Base-by-base conservation (phyloP, 768 basidiomycete species). In the Suillus ampliporus region DNA sequence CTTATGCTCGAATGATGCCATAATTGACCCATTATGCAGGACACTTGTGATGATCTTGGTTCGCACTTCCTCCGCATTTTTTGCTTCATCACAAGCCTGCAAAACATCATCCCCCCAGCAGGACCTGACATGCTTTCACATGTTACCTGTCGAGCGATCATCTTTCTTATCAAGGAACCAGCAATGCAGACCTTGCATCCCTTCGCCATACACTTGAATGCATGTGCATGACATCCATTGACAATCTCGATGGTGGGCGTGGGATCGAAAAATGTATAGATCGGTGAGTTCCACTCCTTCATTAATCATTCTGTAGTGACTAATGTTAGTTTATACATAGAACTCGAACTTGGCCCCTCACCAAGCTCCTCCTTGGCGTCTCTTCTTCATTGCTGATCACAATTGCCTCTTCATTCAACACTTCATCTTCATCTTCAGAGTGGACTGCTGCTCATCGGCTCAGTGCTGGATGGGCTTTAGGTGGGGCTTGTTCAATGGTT, bases 231-330 rank as follows among this genome's bases (percentile, higher is more conserved):
- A 8, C 66, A 61, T 8, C 67, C 68, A 37, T 71, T 52, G 6
- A 68, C 61, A 38, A 71, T 62, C 21, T 61, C 65, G 44, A 77
- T 70, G 0, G 15, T 31, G 1, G 70, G 67, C 0, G 4, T 58
- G 0, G 72, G 70, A 1, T 76, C 38, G 46, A 74, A 80, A 67
- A 79, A 79, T 0, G 70, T 74, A 68, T 81, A 81, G 11, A 77
- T 61, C 0, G 76, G 71, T 54, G 76, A 68, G 1, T 61, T 72
- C 75, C 77, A 79, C 5, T 75, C 66, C 43, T 69, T 71, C 10
- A 38, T 66, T 41, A 76, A 35, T 3, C 44, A 46, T 26, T 63
- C 68, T 71, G 37, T 9, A 50, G 43, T 23, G 5, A 19, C 31
- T n/a, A 40, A 17, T 26, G 19, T 57, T 11, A 23, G 56, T 14